Percentiles rank a stretch among this genome's conserved stretches.
These are phyloP conservation scores for Aspergillus jensenii DNA, from an alignment of 2,329 filamentous ascomycete genomes.

Conservation along the genomic window DNA sequence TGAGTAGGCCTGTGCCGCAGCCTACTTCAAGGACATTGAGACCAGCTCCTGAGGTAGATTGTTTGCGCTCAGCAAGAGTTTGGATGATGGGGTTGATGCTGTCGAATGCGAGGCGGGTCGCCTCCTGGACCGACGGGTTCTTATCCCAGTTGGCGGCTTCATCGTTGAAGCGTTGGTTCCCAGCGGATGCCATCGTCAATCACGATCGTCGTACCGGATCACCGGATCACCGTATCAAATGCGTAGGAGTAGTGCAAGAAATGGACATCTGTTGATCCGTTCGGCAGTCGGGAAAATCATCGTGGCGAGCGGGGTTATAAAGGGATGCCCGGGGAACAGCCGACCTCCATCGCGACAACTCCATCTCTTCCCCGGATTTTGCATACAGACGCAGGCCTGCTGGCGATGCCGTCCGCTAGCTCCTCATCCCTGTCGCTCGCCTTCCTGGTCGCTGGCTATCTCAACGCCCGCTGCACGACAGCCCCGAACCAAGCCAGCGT, in stretches of 20 bases:
- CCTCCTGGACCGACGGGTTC: constrained; percentile 51
- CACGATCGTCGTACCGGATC: neutral
- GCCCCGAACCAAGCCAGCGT: constrained; percentile 20
- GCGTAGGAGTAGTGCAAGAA: neutral
- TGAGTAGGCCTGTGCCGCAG: constrained; percentile 58
- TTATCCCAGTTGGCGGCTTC: constrained; percentile 57
- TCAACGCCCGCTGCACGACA: constrained; percentile 20
- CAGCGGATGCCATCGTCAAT: constrained; percentile 4
- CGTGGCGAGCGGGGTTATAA: neutral
- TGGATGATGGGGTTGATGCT: constrained; percentile 41
- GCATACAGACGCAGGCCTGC: neutral
- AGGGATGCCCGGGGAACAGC: neutral
- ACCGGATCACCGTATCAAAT: neutral
- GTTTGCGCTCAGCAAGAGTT: constrained; percentile 19
- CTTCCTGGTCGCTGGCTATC: constrained; percentile 18
- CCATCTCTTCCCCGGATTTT: neutral
- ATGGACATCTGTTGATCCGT: neutral
- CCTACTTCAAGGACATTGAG: constrained; percentile 57
- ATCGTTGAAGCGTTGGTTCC: constrained; percentile 52
- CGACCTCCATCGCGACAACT: neutral
- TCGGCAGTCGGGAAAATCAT: neutral
- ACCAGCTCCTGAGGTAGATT: neutral
- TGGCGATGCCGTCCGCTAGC: constrained; percentile 13
- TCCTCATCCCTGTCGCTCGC: constrained; percentile 13
- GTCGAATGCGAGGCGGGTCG: constrained; percentile 45